Base-by-base conservation (phyloP, 1,284 basidiomycete species). In the Ceratobasidium sp. region DNA sequence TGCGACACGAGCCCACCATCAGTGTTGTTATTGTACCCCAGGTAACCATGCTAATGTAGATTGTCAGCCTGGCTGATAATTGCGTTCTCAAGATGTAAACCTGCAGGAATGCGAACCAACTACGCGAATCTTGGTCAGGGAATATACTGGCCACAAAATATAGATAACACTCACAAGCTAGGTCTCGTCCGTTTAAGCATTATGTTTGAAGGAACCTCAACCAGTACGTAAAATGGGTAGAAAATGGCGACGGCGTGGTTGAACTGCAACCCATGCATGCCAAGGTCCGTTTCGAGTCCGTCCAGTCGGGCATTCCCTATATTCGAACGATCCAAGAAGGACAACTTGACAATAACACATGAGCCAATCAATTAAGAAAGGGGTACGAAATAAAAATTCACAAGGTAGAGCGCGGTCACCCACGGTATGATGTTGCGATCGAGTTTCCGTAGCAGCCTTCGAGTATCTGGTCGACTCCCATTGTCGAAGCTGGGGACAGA, bases 261-360 rank as follows among this genome's bases (percentile, higher is more conserved):
- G 79, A 76, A 73, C 29, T 73, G 59, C 1, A 73, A 37, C 16
- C 71, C 71, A 13, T 31, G 59, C 69, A 76, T 13, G 34, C 77
- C 54, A 56, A 75, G 22, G 76, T 74, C 11, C 81, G 78, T 34
- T 74, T 43, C 29, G 79, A 74, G 68, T 76, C 56, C 46, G 59
- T 54, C 39, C 79, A 75, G 49, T 78, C 75, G 76, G 77, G 90
- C 90, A n/a, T 73, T 73, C 13, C 92, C 93, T 77, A 94, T 91
- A 78, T 90, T 92, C 48, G 91, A 90, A 74, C 93, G 87, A 81
- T 94, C 93, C 27, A 84, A 77, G 77, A 82, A 83, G 13, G 69
- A 69, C 11, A 74, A n/a, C 54, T 63, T 8, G 31, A 34, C 14
- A 14, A 31, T 58, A 58, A 19, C 27, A 24, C 31, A 1, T 7